phyloP scores from a whole-genome alignment of 441 rosid species.

The Mallotus japonicus region DNA sequence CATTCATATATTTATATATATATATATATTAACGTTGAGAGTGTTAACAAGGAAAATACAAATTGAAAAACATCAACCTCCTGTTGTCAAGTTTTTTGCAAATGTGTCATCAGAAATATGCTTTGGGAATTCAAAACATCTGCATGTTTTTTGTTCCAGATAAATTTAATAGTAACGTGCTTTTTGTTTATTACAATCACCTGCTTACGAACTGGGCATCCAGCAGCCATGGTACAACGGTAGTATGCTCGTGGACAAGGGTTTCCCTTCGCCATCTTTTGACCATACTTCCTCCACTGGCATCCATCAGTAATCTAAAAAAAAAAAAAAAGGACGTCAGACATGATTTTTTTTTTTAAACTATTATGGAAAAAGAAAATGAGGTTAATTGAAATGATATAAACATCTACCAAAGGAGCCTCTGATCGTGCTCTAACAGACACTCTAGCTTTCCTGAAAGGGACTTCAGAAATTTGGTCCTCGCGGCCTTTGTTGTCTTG shows the following conservation, averaged over 20 bases:
- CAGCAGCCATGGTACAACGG: constrained; percentile 88
- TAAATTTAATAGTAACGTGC: too few species aligned
- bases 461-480: constrained; percentile 42
- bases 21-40: too few species aligned
- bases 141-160: too few species aligned
- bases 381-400: neutral
- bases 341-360: too few species aligned
- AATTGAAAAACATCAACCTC: too few species aligned
- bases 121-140: too few species aligned
- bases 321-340: neutral
- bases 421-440: constrained; percentile 87
- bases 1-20: too few species aligned
- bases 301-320: constrained; percentile 73
- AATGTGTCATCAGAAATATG: too few species aligned
- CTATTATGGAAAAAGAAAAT: neutral
- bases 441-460: constrained; percentile 81
- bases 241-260: constrained; percentile 95
- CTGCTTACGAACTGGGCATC: constrained; percentile 92
- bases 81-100: too few species aligned
- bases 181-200: constrained; percentile 22
- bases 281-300: constrained; percentile 90
- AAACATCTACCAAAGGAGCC: constrained; percentile 54
- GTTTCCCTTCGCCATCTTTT: constrained; percentile 92
- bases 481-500: constrained; percentile 34
- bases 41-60: too few species aligned